Percentiles rank a stretch among this genome's conserved stretches.
Conservation (phyloP, 1,139 yeast species). For the Geotrichum candidum region DNA sequence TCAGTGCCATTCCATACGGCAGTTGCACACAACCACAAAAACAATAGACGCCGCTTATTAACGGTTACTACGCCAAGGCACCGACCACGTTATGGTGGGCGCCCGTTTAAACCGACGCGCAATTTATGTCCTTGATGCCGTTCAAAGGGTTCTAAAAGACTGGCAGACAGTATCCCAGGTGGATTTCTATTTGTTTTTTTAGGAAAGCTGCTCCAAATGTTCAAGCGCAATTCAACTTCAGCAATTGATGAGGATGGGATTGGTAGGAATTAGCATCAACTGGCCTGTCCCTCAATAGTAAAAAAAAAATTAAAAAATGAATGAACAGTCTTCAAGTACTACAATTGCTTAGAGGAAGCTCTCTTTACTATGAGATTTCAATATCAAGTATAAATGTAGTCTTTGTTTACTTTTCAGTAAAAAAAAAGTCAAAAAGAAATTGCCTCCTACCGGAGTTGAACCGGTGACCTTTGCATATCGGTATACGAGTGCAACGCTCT, state of each 20-base stretch:
- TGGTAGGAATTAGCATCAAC: no score
- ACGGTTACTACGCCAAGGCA: background rate
- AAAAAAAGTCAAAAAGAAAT: no score
- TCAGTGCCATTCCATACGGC: background rate
- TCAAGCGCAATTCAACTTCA: background rate
- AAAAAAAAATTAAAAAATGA: no score
- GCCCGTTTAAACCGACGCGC: background rate
- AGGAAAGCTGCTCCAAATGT: background rate
- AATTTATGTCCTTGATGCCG: background rate
- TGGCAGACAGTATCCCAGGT: no score
- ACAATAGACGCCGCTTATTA: background rate
- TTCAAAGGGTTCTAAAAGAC: background rate
- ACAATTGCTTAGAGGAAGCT: no score
- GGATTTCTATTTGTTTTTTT: no score
- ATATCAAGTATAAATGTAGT: no score
- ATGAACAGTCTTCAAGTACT: no score
- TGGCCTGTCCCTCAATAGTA: no score
- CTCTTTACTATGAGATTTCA: no score
- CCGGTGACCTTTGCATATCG: conserved; percentile 10
- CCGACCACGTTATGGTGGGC: background rate
- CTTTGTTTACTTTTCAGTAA: no score
- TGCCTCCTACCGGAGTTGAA: conserved; percentile 13
- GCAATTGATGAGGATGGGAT: no score
- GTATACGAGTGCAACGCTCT: conserved; percentile 17
- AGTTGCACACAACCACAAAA: background rate